Evolutionary conservation across 805 yeast species (phyloP).

Genomic region (Saccharomycopsis javanensis): DNA sequence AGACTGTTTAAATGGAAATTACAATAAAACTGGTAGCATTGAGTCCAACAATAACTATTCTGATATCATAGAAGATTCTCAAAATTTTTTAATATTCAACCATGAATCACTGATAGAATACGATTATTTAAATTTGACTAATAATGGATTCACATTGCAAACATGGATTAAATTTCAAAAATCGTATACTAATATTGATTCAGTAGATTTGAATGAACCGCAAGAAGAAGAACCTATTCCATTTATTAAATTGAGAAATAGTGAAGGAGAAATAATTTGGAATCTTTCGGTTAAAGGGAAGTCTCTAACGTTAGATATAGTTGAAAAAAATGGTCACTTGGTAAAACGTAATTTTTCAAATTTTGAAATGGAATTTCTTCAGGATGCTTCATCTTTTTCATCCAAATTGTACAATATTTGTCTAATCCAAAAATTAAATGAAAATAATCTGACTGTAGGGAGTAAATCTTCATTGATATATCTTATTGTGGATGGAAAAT

Average conservation of each 20-base stretch:
- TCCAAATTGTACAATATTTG: slow-evolving; percentile 23
- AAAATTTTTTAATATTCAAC: slow-evolving; percentile 13
- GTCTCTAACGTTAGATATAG: slow-evolving; percentile 7
- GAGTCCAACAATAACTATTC: background rate
- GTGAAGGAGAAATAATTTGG: slow-evolving; percentile 12
- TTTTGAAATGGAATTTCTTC: slow-evolving; percentile 22
- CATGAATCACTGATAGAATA: slow-evolving; percentile 1
- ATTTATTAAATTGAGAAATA: slow-evolving; percentile 9
- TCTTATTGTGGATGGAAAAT: slow-evolving; percentile 41
- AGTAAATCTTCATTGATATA: slow-evolving; percentile 30
- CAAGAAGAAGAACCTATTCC: slow-evolving; percentile 1
- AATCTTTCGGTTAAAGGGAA: slow-evolving; percentile 8
- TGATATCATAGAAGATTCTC: background rate
- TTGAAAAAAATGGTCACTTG: slow-evolving; percentile 5
- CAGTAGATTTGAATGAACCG: background rate
- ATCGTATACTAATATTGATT: background rate
- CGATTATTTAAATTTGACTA: slow-evolving; percentile 9
- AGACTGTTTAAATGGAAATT: background rate
- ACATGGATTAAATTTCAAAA: slow-evolving; percentile 31
- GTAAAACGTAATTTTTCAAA: slow-evolving; percentile 22
- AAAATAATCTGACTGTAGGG: slow-evolving; percentile 4
- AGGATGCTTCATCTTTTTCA: background rate
- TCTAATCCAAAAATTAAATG: slow-evolving; percentile 21
- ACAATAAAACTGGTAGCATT: background rate
- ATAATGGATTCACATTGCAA: slow-evolving; percentile 28